Conservation (phyloP, 352 stramenopile species). For the Phytophthora foliorum region DNA sequence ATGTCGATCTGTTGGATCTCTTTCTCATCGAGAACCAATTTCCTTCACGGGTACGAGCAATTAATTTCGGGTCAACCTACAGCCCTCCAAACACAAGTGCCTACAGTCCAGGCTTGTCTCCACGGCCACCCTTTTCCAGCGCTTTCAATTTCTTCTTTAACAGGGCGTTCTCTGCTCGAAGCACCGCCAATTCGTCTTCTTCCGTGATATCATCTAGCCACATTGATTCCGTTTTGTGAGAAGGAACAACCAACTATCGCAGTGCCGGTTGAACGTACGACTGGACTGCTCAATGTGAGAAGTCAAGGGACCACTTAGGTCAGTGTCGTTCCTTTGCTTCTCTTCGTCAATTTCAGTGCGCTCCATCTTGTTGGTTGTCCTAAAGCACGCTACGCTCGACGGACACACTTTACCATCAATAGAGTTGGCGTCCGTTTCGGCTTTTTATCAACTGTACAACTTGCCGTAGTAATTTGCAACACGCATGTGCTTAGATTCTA, state of each 20-base stretch:
- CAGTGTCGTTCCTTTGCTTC: constrained; percentile 23
- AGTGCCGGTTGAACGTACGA: constrained; percentile 21
- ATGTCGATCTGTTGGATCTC: constrained; percentile 79
- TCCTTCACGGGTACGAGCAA: constrained; percentile 37
- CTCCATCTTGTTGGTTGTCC: constrained; percentile 25
- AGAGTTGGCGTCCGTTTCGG: constrained; percentile 31
- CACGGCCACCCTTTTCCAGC: constrained; percentile 55
- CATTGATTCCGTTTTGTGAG: not conserved
- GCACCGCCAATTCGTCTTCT: constrained; percentile 57
- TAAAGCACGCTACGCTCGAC: not conserved
- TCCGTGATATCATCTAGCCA: constrained; percentile 21
- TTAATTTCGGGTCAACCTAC: not conserved
- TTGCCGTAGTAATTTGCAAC: too few species aligned
- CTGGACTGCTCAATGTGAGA: constrained; percentile 43
- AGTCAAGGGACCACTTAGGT: constrained; percentile 34
- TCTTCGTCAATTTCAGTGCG: constrained; percentile 26
- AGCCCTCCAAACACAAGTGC: not conserved
- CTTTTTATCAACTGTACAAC: too few species aligned
- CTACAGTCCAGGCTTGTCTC: constrained; percentile 55
- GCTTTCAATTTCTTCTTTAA: constrained; percentile 80
- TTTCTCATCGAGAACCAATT: constrained; percentile 57
- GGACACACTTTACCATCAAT: constrained; percentile 12
- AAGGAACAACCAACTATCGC: not conserved
- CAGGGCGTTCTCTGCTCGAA: constrained; percentile 73
- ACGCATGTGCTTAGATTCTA: constrained; percentile 22